Evolutionary conservation across 176 grass and related monocot genomes (phyloP), one percentile per base, ranked within the genome.

Genomic region (Alopecurus myosuroides): DNA sequence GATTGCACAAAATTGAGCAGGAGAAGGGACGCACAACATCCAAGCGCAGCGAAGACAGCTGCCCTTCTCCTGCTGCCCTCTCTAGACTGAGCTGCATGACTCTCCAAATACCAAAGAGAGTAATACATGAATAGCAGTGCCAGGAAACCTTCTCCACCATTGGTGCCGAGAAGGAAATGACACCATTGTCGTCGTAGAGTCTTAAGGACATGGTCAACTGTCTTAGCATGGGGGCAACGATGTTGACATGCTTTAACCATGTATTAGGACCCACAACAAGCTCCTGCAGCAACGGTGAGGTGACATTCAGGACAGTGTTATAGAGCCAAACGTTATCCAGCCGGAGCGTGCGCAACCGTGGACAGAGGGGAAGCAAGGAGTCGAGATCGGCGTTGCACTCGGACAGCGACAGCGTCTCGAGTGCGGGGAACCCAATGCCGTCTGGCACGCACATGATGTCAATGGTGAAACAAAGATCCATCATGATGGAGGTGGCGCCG

Each of bases 181-280:
- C 2, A 8, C 0, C 1, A 0, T 29, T 1, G 2, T 6, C n/a
- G n/a, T n/a, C 0, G 29, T 8, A 17, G 4, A 7, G 1, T 1
- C 1, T 1, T 1, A 64, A 18, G 61, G 29, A 64, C 14, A 64
- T 64, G 61, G 61, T 33, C 61, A 64, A 15, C 9, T 64, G 28
- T 14, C 1, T 64, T 31, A 64, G 61, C 61, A 17, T 3, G 61
- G 61, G 61, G 29, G 61, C 61, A 7, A 18, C 28, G 5, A 64
- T 64, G 61, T 18, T 31, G 28, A 33, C 28, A 64, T 8, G 28
- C 1, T 17, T 0, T 64, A 64, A 3, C 0, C 13, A 18, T 64
- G 0, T 17, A n/a, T n/a, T n/a, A 4, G 2, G 6, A 7, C 0
- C 61, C 28, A 33, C 61, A 3, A 31, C 14, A 64, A 64, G 61